Conservation (phyloP, 2,329 filamentous ascomycete genomes). For the Colletotrichum sp. region DNA sequence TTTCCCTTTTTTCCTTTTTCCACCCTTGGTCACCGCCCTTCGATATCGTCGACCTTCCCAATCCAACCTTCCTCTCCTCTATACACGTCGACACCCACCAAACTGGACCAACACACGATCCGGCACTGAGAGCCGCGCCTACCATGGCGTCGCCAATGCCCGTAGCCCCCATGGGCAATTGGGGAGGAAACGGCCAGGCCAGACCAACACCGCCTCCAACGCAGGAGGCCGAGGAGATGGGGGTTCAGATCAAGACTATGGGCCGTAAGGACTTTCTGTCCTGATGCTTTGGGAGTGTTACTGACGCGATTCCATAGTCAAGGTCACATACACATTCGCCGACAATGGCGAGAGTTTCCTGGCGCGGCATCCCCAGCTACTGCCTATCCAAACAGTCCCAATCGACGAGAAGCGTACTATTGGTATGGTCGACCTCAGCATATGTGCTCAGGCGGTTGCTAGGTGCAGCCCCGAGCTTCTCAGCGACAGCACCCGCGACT, state of each 20-base stretch:
- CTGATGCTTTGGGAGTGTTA: background rate
- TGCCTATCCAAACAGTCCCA: slow-evolving; percentile 80
- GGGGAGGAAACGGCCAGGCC: slow-evolving; percentile 32
- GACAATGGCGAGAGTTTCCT: slow-evolving; percentile 87
- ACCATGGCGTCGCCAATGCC: slow-evolving; percentile 47
- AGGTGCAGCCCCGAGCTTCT: slow-evolving; percentile 86
- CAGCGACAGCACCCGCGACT: slow-evolving; percentile 75
- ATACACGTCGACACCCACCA: background rate
- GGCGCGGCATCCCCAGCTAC: slow-evolving; percentile 79
- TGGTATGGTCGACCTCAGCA: slow-evolving; percentile 85
- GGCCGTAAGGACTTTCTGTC: slow-evolving; percentile 59
- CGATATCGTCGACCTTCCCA: background rate
- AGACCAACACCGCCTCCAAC: slow-evolving; percentile 18
- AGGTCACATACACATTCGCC: slow-evolving; percentile 97
- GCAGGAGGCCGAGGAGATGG: slow-evolving; percentile 45
- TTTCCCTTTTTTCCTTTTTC: slow-evolving; percentile 8
- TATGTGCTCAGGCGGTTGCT: slow-evolving; percentile 83
- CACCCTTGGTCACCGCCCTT: slow-evolving; percentile 3
- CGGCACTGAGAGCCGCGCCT: slow-evolving; percentile 18
- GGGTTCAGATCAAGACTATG: slow-evolving; percentile 67
- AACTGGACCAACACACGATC: slow-evolving; percentile 8
- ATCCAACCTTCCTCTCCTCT: background rate
- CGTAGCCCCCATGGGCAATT: slow-evolving; percentile 33
- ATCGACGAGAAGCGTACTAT: slow-evolving; percentile 83
- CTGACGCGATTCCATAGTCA: slow-evolving; percentile 63